These are phyloP conservation scores for Vavraia culicis DNA, from an alignment of 371 early-diverging fungal genomes.

Conservation along the genomic window DNA sequence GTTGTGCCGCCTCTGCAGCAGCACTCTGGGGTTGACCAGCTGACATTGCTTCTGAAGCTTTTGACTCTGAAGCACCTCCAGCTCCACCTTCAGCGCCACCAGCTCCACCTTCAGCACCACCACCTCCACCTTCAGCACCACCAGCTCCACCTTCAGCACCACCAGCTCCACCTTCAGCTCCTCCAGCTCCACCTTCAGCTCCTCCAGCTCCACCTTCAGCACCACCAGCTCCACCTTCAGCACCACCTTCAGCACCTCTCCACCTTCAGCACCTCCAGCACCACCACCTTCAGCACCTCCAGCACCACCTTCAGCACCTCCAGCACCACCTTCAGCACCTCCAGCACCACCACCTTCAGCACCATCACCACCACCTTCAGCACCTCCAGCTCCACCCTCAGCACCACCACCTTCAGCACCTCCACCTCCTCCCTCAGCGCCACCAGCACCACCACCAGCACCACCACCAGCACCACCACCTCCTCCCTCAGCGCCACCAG, in stretches of 20 bases:
- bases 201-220: neutral
- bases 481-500: neutral
- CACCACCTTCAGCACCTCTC: slow-evolving; percentile 4
- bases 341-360: neutral
- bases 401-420: neutral
- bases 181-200: neutral
- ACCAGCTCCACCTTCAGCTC: neutral
- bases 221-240: neutral
- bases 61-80: neutral
- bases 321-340: too few relatives aligned
- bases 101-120: neutral
- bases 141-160: neutral
- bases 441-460: too few relatives aligned
- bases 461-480: neutral
- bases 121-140: too few relatives aligned
- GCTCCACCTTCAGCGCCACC: slow-evolving; percentile 2
- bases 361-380: neutral
- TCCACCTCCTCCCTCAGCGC: neutral
- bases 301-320: neutral
- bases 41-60: neutral
- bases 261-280: neutral
- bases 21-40: neutral
- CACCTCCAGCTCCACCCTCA: neutral
- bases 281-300: neutral
- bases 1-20: neutral